A percentile compares a stretch with the other conserved stretches of the same genome.
phyloP scores from a whole-genome alignment of 2,329 filamentous ascomycete species.

The Penicillium fuscoglaucum region DNA sequence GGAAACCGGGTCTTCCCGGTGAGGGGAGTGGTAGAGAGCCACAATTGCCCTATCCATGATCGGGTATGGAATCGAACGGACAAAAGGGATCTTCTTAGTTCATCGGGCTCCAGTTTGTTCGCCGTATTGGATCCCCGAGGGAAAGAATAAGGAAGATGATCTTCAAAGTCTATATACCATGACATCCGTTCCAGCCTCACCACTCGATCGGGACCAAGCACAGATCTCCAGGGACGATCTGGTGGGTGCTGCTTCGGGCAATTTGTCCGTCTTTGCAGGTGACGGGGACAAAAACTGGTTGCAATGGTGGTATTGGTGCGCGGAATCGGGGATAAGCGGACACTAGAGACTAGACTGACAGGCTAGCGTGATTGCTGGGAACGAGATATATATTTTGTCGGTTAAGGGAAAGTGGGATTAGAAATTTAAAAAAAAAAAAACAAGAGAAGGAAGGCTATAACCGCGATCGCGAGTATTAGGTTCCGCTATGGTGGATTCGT shows the following conservation, averaged over 20 bases:
- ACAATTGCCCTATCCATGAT: neutral
- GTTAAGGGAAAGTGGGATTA: neutral
- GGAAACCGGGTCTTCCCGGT: slow-evolving; percentile 17
- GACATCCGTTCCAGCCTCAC: slow-evolving; percentile 20
- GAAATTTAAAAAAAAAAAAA: neutral
- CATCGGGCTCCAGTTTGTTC: neutral
- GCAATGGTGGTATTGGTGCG: slow-evolving; percentile 3
- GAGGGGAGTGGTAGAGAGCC: slow-evolving; percentile 6
- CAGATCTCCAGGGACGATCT: slow-evolving; percentile 24
- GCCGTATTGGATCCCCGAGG: neutral
- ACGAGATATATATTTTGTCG: neutral
- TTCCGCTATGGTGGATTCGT: slow-evolving; percentile 17
- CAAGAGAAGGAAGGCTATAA: neutral
- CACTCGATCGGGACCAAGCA: slow-evolving; percentile 18
- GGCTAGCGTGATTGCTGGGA: neutral
- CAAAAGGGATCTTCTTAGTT: neutral
- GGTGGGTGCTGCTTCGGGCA: slow-evolving; percentile 21
- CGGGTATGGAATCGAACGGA: slow-evolving; percentile 1
- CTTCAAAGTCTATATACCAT: slow-evolving; percentile 12
- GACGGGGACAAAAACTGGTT: slow-evolving; percentile 3
- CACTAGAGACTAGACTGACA: slow-evolving; percentile 5
- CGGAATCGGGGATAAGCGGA: slow-evolving; percentile 2
- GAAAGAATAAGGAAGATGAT: neutral
- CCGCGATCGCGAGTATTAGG: slow-evolving; percentile 10
- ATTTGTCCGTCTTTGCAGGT: slow-evolving; percentile 26